A percentile compares a stretch with the other conserved stretches of the same genome.
Evolutionary conservation across 148 eudicot genomes (phyloP).

Genomic region (Chenopodium suecicum): DNA sequence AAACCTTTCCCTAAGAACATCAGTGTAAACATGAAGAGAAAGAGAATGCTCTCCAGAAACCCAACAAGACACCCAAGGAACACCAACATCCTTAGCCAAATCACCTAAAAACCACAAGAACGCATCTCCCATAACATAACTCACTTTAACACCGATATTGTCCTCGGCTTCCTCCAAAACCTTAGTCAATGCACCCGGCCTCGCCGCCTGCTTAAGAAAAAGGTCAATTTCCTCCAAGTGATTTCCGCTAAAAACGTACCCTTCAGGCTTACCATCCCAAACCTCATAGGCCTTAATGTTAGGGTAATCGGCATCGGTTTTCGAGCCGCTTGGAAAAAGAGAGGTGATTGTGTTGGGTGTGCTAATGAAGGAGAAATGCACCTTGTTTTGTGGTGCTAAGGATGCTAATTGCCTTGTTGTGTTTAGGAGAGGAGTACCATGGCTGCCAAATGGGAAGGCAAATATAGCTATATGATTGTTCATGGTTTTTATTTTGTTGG

Average conservation of each 20-base stretch:
- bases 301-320: no score
- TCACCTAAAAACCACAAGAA: constrained; percentile 30
- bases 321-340: no score
- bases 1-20: constrained; percentile 23
- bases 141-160: constrained; percentile 21
- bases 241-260: not conserved
- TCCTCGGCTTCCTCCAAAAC: constrained; percentile 26
- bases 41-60: constrained; percentile 29
- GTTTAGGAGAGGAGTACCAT: no score
- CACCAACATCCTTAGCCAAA: constrained; percentile 19
- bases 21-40: constrained; percentile 23
- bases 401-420: no score
- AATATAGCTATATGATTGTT: no score
- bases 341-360: no score
- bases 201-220: constrained; percentile 19
- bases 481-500: no score
- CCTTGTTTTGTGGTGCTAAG: no score
- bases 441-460: no score
- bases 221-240: constrained; percentile 24
- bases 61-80: constrained; percentile 30
- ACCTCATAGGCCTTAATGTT: no score
- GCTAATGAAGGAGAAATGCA: no score
- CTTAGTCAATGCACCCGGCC: not conserved
- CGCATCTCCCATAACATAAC: constrained; percentile 28
- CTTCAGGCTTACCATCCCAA: no score